Evolutionary conservation across 257 asterid genomes (phyloP), one percentile per base, ranked within the genome.

Genomic region (Avicennia marina): DNA sequence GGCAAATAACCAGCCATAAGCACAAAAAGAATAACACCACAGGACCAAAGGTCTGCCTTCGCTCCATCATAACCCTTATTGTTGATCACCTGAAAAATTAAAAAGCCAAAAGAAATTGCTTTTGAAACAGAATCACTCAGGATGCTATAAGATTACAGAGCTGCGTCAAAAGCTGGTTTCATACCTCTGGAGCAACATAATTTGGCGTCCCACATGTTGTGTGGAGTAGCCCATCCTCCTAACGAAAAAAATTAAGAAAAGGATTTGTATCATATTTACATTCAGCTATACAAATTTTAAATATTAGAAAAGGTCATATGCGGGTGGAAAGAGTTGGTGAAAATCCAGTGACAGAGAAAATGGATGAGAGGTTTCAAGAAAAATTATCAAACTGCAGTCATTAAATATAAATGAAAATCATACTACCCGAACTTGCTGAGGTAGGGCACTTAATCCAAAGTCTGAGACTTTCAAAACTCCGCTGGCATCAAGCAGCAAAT

Each of bases 371-470:
- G n/a, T n/a, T n/a, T n/a, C n/a, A n/a, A n/a, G n/a, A n/a, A n/a
- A n/a, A n/a, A n/a, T n/a, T n/a, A n/a, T n/a, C n/a, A n/a, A n/a
- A n/a, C n/a, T n/a, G n/a, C n/a, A n/a, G n/a, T n/a, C n/a, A n/a
- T n/a, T n/a, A n/a, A n/a, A n/a, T n/a, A n/a, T n/a, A 17, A 45
- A 6, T 48, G 6, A 6, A 20, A 9, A 11, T 11, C 13, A 20
- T 25, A 6, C 2, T 52, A 91, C 98, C 76, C 97, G 90, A 63
- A 91, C 78, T 91, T 91, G 98, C 81, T 91, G 97, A 46, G 98
- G 94, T 38, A 91, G 72, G 31, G 98, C 98, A 61, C 98, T 91
- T 78, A 91, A 79, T 59, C 98, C 98, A 66, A 91, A 91, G 68
- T 91, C 97, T 0, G 95, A 89, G 27, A 91, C 98, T 77, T 88